A percentile compares a stretch with the other conserved stretches of the same genome.
phyloP scores from a whole-genome alignment of 2,329 filamentous ascomycete species.

The Colletotrichum sublineola region DNA sequence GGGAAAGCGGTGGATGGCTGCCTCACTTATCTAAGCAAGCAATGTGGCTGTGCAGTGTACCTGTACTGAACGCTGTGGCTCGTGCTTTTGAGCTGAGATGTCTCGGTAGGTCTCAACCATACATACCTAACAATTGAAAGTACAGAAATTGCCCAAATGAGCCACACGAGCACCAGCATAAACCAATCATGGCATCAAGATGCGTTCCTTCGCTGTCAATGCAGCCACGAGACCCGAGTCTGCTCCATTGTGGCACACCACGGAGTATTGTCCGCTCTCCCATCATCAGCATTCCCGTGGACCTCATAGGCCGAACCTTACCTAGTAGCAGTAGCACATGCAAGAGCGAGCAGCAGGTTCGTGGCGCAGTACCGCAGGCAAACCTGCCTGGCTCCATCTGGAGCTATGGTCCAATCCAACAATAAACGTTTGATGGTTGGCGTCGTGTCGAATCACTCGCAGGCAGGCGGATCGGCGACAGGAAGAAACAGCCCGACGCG shows the following conservation, averaged over 20 bases:
- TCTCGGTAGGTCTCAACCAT: too few relatives aligned
- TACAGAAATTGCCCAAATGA: neutral
- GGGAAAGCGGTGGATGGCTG: conserved; percentile 32
- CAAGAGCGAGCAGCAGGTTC: conserved; percentile 7
- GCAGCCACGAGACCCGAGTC: neutral
- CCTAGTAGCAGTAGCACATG: neutral
- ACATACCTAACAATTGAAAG: too few relatives aligned
- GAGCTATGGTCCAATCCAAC: conserved; percentile 10
- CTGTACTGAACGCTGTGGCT: conserved; percentile 18
- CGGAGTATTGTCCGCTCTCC: neutral
- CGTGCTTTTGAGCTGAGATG: neutral
- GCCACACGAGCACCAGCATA: neutral
- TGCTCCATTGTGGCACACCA: neutral
- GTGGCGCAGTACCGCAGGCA: conserved; percentile 16
- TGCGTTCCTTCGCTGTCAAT: neutral
- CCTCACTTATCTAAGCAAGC: neutral
- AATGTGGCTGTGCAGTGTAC: neutral
- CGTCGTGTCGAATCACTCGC: neutral
- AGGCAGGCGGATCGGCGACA: conserved; percentile 4
- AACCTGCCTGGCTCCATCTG: neutral
- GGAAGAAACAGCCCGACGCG: neutral
- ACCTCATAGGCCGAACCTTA: conserved; percentile 1
- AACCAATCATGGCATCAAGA: neutral
- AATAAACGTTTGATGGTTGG: neutral
- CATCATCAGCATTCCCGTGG: neutral